phyloP scores from a whole-genome alignment of 176 grass and related monocot genomes.

The Paspalum notatum region DNA sequence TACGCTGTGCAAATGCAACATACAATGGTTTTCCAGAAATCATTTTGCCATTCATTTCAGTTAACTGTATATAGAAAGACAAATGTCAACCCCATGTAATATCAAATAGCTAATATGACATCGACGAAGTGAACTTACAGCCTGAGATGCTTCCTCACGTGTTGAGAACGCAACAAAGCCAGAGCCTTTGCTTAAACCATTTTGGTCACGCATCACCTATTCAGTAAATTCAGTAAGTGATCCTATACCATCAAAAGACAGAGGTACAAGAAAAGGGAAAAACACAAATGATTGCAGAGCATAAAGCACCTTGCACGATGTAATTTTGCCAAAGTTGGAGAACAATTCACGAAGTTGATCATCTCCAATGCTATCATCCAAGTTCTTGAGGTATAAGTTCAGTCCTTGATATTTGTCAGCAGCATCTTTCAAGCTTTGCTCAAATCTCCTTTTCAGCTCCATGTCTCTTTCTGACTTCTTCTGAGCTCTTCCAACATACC shows the following conservation, averaged over 20 bases:
- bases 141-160: constrained; percentile 78
- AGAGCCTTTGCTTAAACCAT: constrained; percentile 87
- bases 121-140: constrained; percentile 63
- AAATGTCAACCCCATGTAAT: constrained; percentile 9
- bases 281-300: constrained; percentile 10
- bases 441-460: constrained; percentile 74
- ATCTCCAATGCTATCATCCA: constrained; percentile 85
- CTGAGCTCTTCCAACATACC: constrained; percentile 87
- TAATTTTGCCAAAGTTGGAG: constrained; percentile 73
- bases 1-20: constrained; percentile 92
- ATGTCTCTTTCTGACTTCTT: constrained; percentile 88
- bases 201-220: constrained; percentile 85
- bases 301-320: constrained; percentile 81
- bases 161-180: constrained; percentile 88
- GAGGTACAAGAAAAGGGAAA: background rate
- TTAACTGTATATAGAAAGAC: constrained; percentile 50
- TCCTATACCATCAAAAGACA: constrained; percentile 17
- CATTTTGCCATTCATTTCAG: constrained; percentile 98
- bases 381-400: constrained; percentile 95
- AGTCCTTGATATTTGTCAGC: constrained; percentile 76
- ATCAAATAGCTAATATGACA: background rate
- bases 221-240: constrained; percentile 33
- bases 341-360: constrained; percentile 79
- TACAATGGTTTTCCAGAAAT: constrained; percentile 86
- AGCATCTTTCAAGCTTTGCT: constrained; percentile 82